Percentiles rank a stretch among this genome's conserved stretches.
These are phyloP conservation scores for Dendrothele bispora DNA, from an alignment of 768 basidiomycete genomes.

Conservation along the genomic window DNA sequence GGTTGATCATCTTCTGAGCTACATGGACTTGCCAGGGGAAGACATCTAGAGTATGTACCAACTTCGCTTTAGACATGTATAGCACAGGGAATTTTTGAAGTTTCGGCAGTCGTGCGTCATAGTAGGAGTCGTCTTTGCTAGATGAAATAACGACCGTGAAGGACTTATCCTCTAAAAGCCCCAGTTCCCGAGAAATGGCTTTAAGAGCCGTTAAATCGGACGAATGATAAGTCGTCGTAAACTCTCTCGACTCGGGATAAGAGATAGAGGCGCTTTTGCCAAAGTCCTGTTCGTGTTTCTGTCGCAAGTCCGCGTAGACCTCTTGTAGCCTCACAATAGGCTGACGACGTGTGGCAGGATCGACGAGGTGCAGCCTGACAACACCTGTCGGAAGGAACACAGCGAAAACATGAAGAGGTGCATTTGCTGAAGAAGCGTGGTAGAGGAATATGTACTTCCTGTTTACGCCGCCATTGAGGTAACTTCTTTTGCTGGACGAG, in stretches of 20 bases:
- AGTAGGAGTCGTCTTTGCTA: slow-evolving; percentile 79
- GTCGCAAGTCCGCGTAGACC: slow-evolving; percentile 62
- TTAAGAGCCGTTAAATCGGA: slow-evolving; percentile 80
- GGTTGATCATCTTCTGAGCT: slow-evolving; percentile 77
- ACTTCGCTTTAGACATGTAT: slow-evolving; percentile 80
- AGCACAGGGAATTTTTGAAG: slow-evolving; percentile 85
- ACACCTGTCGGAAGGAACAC: slow-evolving; percentile 74
- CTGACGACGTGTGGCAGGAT: slow-evolving; percentile 85
- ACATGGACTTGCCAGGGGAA: slow-evolving; percentile 90
- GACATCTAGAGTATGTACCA: slow-evolving; percentile 70
- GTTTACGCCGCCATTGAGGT: slow-evolving; percentile 69
- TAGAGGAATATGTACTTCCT: slow-evolving; percentile 87
- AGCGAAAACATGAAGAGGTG: slow-evolving; percentile 82
- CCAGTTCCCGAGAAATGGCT: slow-evolving; percentile 85
- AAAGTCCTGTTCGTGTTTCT: slow-evolving; percentile 45
- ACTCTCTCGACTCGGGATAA: slow-evolving; percentile 66
- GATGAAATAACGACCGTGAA: slow-evolving; percentile 85
- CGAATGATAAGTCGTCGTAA: slow-evolving; percentile 73
- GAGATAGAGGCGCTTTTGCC: slow-evolving; percentile 47
- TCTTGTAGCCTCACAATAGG: slow-evolving; percentile 76
- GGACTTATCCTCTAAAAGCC: slow-evolving; percentile 69
- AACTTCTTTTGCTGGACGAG: slow-evolving; percentile 61
- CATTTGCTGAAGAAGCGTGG: slow-evolving; percentile 75
- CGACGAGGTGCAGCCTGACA: slow-evolving; percentile 85
- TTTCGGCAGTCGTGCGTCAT: slow-evolving; percentile 69